phyloP scores from a whole-genome alignment of 306 rosid species.

The Vicia villosa region DNA sequence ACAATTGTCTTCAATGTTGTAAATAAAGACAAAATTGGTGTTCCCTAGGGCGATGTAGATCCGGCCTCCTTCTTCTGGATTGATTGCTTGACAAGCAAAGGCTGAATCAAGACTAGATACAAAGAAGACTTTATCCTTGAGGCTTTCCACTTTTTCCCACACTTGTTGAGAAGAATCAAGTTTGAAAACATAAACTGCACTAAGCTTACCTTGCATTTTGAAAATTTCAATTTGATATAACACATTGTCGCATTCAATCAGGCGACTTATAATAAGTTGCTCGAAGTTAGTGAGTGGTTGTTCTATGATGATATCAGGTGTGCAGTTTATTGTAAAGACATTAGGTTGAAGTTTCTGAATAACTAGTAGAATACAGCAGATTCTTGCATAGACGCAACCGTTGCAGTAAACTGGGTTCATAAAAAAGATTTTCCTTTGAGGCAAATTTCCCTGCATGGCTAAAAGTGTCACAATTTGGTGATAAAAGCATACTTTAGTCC shows the following conservation, averaged over 20 bases:
- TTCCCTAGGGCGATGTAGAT: neutral
- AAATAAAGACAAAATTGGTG: neutral
- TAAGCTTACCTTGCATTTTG: neutral
- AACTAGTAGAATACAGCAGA: neutral
- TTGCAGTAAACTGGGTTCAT: neutral
- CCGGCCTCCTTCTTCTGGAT: slow-evolving; percentile 4
- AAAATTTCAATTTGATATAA: slow-evolving; percentile 3
- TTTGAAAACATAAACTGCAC: neutral
- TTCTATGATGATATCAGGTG: neutral
- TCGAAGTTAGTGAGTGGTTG: too few species aligned
- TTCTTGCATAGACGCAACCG: neutral
- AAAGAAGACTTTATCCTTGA: neutral
- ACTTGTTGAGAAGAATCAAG: neutral
- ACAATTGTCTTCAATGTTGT: neutral
- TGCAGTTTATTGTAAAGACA: neutral
- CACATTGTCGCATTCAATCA: neutral
- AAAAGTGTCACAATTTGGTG: neutral
- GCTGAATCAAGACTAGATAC: neutral
- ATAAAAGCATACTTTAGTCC: neutral
- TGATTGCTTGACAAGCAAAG: neutral
- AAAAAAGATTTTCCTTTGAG: neutral
- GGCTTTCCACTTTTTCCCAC: slow-evolving; percentile 25
- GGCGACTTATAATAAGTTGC: neutral
- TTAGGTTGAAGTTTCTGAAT: neutral
- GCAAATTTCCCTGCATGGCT: too few species aligned